Evolutionary conservation across 371 early-diverging fungal genomes (phyloP), one percentile per base, ranked within the genome.

Genomic region (Apophysomyces trapeziformis): DNA sequence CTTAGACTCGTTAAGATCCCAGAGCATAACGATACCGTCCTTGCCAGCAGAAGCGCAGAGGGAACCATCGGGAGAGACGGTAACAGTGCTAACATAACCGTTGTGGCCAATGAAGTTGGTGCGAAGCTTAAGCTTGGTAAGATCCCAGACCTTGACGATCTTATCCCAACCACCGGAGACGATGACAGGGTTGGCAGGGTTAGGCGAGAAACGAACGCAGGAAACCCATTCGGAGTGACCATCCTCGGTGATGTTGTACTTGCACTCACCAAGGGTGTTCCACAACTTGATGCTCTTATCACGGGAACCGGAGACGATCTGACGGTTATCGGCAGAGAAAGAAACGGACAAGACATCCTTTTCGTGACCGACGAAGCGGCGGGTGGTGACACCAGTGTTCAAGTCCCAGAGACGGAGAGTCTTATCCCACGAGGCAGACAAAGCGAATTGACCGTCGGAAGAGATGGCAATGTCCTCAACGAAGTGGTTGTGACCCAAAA

Each of bases 11-110:
- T 98, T 98, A 72, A 99, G 89, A 80, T 99, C 99, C 99, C 99
- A 99, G 66, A 99, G 93, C 96, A 97, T 97, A 79, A 95, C 93
- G 85, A 94, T 88, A 76, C 98, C 97, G 85, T 99, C 99, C 90
- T 97, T 97, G 86, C 99, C 99, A 78, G 98, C 98, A 76, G 99
- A 96, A 75, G 99, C 99, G 92, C 98, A 99, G 74, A 99, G 94
- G 67, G 99, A 98, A 84, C 99, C 99, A 88, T 99, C 99, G 76
- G 99, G 99, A 41, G 98, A 98, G 85, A 99, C 92, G 74, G 97
- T 96, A 79, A 97, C 92, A 75, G 96, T 93, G 94, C 93, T 94
- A 85, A 99, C 92, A 87, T 97, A 96, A 67, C 96, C 97, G 77
- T 90, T 89, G 95, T 99, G 99, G 69, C 98, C 99, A 77, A 92